These are phyloP conservation scores for Euphorbia peplus DNA, from an alignment of 345 rosid species.

Conservation along the genomic window DNA sequence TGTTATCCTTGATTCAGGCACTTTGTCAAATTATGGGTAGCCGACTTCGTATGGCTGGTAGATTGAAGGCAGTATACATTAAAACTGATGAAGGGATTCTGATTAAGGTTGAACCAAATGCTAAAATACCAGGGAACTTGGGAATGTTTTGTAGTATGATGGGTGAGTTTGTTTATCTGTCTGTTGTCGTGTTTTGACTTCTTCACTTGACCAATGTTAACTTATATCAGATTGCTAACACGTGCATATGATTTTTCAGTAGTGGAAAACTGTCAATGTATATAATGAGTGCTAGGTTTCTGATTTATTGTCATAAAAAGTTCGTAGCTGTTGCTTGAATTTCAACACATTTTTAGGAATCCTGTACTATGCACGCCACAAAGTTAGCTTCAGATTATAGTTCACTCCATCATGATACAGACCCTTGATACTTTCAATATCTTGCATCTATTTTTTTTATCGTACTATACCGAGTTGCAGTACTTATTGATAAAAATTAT, in stretches of 20 bases:
- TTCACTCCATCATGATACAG: not conserved
- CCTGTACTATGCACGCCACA: not conserved
- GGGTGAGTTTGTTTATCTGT: conserved; percentile 4
- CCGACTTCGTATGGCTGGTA: conserved; percentile 22
- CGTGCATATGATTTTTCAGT: not conserved
- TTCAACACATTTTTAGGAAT: not conserved
- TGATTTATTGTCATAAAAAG: not conserved
- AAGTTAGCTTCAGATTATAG: not conserved
- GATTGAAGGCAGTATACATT: conserved; percentile 15
- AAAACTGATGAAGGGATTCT: conserved; percentile 18
- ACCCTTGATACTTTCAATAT: not conserved
- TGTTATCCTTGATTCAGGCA: conserved; percentile 6
- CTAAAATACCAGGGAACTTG: conserved; percentile 15
- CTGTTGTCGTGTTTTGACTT: not conserved
- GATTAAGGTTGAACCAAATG: conserved; percentile 20
- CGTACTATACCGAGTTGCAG: not conserved
- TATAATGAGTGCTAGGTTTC: not conserved
- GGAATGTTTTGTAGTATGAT: conserved; percentile 14
- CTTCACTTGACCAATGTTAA: not conserved
- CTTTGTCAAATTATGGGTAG: conserved; percentile 17
- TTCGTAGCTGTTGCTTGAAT: not conserved
- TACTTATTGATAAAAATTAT: not conserved
- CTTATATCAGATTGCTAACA: not conserved
- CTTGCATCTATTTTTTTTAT: not conserved
- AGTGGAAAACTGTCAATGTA: not conserved